Evolutionary conservation across 805 yeast species (phyloP), one percentile per base, ranked within the genome.

Genomic region (Yarrowia deformans): DNA sequence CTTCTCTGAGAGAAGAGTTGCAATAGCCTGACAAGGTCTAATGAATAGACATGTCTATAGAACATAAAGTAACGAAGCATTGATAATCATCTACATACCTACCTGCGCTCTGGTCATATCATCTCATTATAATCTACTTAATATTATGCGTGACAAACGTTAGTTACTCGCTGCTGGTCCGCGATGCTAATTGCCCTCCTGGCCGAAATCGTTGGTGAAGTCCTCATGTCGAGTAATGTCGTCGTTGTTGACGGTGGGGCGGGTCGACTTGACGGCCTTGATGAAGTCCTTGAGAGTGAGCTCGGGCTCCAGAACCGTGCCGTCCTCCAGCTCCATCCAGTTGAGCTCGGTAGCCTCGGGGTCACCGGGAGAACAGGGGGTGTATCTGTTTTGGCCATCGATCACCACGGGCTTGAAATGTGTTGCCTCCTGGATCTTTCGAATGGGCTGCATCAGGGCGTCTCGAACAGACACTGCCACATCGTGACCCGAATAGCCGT

Each of bases 321-420:
- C 94, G 14, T 96, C 90, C 69, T 86, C 95, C 46, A 95, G 86
- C 71, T 92, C 94, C 85, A 90, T 87, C 99, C 99, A 95, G 76
- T 87, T 88, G 91, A 90, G 89, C 77, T 95, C 99, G 49, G 80
- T 78, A 0, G 98, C 97, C 18, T 85, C 91, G 2, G 78, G 77
- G 72, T 91, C 97, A n/a, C 99, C 99, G 0, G 99, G 99, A 0
- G 98, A 93, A 76, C 99, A 95, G 0, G 99, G 99, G 16, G 93
- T 90, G 63, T 87, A 84, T 77, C 87, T 88, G 46, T 75, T 74
- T 40, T 69, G 68, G 16, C 73, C 67, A 8, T 75, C 78, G 0
- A 77, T 78, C 14, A 13, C 79, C 32, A 69, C 72, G 8, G 83
- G 82, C 77, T 90, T 90, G 82, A 95, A 95, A 82, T 95, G 99